Evolutionary conservation across 768 basidiomycete species (phyloP), one percentile per base, ranked within the genome.

Genomic region (Boletellus ananas): DNA sequence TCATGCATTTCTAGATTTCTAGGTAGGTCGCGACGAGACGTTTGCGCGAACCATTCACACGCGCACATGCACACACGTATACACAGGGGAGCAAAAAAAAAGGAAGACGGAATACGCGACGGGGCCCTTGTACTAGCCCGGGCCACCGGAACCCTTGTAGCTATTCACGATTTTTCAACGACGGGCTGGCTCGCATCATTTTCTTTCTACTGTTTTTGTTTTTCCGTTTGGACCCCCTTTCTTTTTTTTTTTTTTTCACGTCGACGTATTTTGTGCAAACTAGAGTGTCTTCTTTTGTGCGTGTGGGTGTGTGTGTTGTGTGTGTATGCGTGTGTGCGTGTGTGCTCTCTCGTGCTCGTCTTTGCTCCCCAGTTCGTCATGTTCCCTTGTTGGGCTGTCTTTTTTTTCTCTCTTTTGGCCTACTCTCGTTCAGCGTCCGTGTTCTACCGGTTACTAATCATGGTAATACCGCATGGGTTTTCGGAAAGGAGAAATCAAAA

Each of bases 171-270:
- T 13, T 23, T 6, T 23, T 21, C 53, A 40, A 50, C 27, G 41
- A 56, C 46, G 52, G 63, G 63, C 59, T 58, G 64, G 64, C 61
- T 49, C 63, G 58, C 50, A 52, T 40, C 44, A 8, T 29, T 29
- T 11, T 29, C 8, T 27, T 45, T 34, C 34, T 47, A 20, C 18
- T 49, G 41, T 49, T 6, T 20, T 34, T 20, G n/a, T n/a, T n/a
- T n/a, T 4, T 25, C 23, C 23, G 23, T 25, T 25, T 4, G 23
- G 23, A 25, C 23, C 23, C 23, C 23, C 23, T 23, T 5, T 5
- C 23, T 5, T 5, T 5, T 5, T 33, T 20, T 42, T 27, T 33
- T 31, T 34, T n/a, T 25, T 25, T n/a, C 27, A 25, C 41, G 29
- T 31, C 29, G 9, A 35, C 10, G 27, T 20, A 20, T 14, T 25